These are phyloP conservation scores for Aciculoconidium aculeatum DNA, from an alignment of 805 yeast genomes.

Conservation along the genomic window DNA sequence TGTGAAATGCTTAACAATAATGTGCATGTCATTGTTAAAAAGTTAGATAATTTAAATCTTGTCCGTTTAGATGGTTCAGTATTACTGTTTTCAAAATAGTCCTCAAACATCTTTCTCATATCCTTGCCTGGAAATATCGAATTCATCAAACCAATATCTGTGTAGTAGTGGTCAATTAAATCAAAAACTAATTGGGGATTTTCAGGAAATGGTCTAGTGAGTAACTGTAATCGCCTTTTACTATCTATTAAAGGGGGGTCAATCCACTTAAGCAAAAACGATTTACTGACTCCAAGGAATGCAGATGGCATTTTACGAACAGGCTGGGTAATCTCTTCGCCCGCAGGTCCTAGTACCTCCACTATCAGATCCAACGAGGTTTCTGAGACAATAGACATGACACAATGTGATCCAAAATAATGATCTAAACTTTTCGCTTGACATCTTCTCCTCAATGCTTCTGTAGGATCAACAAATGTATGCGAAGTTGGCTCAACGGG, in stretches of 20 bases:
- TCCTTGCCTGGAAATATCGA: conserved; percentile 13
- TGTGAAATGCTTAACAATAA: conserved; percentile 17
- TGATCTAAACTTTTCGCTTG: conserved; percentile 9
- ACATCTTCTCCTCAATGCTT: conserved; percentile 7
- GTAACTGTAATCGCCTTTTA: conserved; percentile 12
- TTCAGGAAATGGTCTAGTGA: conserved; percentile 20
- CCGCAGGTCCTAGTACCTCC: conserved; percentile 17
- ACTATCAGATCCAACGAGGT: conserved; percentile 30
- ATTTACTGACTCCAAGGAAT: conserved; percentile 13
- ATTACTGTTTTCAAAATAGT: conserved; percentile 15
- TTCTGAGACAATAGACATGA: conserved; percentile 28
- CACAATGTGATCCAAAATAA: conserved; percentile 33
- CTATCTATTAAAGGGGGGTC: conserved; percentile 24
- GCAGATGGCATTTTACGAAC: conserved; percentile 24
- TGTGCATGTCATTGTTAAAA: conserved; percentile 27
- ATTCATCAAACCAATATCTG: conserved; percentile 15
- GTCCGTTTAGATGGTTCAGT: conserved; percentile 8
- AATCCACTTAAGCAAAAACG: conserved; percentile 21
- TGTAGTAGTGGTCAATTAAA: conserved; percentile 21
- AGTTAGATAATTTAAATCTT: conserved; percentile 24
- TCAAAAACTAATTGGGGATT: conserved; percentile 19
- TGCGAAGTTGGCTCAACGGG: no score
- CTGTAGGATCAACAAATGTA: no score
- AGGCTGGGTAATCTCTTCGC: conserved; percentile 17
- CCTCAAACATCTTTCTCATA: conserved; percentile 18